These are phyloP conservation scores for Piper longum DNA, from an alignment of 164 flowering plant genomes.

Conservation along the genomic window DNA sequence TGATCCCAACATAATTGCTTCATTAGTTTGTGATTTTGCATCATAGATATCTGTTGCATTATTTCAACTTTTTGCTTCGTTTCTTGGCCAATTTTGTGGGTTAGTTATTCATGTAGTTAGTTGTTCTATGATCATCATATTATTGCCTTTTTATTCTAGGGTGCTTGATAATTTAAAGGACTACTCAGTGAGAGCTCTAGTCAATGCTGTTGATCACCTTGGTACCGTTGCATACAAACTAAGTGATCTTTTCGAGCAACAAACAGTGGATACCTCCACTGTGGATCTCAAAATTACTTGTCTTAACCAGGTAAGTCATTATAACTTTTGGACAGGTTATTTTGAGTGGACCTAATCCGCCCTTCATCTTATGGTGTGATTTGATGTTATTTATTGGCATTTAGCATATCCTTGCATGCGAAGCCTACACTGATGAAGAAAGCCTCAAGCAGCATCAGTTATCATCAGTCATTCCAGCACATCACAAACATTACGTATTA, in stretches of 20 bases:
- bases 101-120: too few relatives aligned
- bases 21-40: too few relatives aligned
- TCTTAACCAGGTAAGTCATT: constrained; percentile 57
- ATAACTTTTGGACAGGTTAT: background rate
- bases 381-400: constrained; percentile 13
- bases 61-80: too few relatives aligned
- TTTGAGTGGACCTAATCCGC: background rate
- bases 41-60: too few relatives aligned
- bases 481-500: constrained; percentile 84
- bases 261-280: constrained; percentile 48
- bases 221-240: constrained; percentile 95
- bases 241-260: constrained; percentile 82
- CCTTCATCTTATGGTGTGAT: constrained; percentile 1
- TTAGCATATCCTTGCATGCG: constrained; percentile 74
- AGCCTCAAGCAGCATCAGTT: constrained; percentile 80
- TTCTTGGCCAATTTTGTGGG: too few relatives aligned
- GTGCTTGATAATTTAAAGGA: constrained; percentile 89
- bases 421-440: constrained; percentile 64
- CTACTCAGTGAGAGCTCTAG: constrained; percentile 86
- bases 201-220: constrained; percentile 96
- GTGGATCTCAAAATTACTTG: constrained; percentile 55
- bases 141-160: constrained; percentile 25
- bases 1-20: too few relatives aligned
- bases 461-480: constrained; percentile 61
- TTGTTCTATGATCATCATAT: too few relatives aligned